Percentiles rank a stretch among this genome's conserved stretches.
Conservation (phyloP, 768 basidiomycete species). For the Tylopilus rubrobrunneus region DNA sequence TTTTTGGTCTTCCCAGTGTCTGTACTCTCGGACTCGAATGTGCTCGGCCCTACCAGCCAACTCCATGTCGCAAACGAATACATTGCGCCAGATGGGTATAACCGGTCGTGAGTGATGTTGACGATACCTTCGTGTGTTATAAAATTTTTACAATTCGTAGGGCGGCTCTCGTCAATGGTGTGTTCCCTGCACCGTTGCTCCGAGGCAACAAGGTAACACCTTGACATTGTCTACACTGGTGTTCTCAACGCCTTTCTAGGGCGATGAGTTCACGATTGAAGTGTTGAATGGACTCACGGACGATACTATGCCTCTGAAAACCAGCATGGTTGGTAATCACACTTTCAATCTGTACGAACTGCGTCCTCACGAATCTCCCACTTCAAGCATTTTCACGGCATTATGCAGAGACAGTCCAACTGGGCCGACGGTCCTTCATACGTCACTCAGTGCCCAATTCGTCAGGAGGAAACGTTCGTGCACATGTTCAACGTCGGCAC, state of each 20-base stretch:
- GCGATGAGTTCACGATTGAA: neutral
- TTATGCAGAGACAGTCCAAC: neutral
- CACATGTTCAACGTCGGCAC: conserved; percentile 31
- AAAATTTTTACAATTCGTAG: neutral
- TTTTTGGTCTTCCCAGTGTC: neutral
- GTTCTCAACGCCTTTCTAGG: neutral
- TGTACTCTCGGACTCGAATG: neutral
- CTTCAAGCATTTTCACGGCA: conserved; percentile 2
- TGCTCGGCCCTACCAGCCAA: neutral
- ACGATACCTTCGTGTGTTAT: neutral
- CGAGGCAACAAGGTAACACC: conserved; percentile 30
- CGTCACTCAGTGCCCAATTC: conserved; percentile 1
- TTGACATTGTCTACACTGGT: neutral
- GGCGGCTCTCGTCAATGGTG: neutral
- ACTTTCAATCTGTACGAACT: neutral
- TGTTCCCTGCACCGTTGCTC: conserved; percentile 43
- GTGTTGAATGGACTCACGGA: conserved; percentile 27
- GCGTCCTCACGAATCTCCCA: neutral
- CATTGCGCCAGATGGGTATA: neutral
- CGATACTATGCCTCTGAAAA: conserved; percentile 43
- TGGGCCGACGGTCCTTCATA: conserved; percentile 2
- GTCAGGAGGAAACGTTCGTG: conserved; percentile 30
- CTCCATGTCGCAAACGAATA: neutral
- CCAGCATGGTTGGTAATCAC: conserved; percentile 32
- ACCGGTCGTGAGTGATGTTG: neutral